Evolutionary conservation across 164 flowering plant genomes (phyloP).

Genomic region (Tinospora cordifolia): DNA sequence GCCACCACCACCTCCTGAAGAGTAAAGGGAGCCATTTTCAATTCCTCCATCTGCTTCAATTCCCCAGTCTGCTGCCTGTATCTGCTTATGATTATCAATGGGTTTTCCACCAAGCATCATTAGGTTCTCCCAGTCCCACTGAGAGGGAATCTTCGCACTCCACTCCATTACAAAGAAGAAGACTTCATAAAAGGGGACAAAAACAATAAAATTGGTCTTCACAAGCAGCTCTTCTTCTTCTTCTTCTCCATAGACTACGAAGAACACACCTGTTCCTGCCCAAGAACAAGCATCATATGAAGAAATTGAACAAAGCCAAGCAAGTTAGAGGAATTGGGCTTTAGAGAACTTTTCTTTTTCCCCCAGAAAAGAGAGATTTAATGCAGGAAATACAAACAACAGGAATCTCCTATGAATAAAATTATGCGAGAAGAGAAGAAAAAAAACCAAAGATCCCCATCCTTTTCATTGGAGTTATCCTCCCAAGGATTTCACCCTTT

Average conservation of each 20-base stretch:
- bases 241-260: slow-evolving; percentile 2
- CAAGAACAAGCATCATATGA: no score
- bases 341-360: no score
- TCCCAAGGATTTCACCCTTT: no score
- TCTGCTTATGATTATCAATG: slow-evolving; percentile 28
- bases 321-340: no score
- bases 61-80: slow-evolving; percentile 39
- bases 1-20: slow-evolving; percentile 38
- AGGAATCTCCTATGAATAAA: no score
- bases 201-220: background rate
- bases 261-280: background rate
- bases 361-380: no score
- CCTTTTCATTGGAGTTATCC: no score
- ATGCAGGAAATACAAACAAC: no score
- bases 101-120: slow-evolving; percentile 27
- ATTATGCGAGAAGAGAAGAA: no score
- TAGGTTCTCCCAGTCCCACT: slow-evolving; percentile 55
- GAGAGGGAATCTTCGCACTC: slow-evolving; percentile 35
- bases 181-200: background rate
- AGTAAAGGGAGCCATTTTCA: slow-evolving; percentile 39
- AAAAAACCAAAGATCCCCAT: no score
- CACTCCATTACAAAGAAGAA: slow-evolving; percentile 41
- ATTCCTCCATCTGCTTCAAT: slow-evolving; percentile 42
- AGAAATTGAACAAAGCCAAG: no score
- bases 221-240: background rate